phyloP scores from a whole-genome alignment of 2,329 filamentous ascomycete genomes.

The Penicillium vulpinum region DNA sequence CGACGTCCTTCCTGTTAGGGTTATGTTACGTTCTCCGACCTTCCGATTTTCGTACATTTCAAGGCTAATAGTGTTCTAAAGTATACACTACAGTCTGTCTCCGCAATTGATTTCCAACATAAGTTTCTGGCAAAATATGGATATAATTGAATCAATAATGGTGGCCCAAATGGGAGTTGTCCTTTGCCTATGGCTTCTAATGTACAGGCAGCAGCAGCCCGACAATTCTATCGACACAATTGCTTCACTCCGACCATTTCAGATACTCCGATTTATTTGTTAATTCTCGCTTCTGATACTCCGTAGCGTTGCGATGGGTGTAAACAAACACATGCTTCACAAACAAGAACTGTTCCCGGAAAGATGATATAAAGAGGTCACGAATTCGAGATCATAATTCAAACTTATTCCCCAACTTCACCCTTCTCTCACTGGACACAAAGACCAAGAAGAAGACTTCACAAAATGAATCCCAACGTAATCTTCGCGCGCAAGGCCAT shows the following conservation, averaged over 20 bases:
- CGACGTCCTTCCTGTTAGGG: background rate
- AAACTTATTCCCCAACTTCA: background rate
- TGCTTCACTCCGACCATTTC: background rate
- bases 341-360: too few species aligned
- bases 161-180: background rate
- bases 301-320: background rate
- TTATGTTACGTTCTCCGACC: background rate
- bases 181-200: background rate
- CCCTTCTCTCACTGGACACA: background rate
- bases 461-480: background rate
- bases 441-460: background rate
- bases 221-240: background rate
- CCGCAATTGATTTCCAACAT: background rate
- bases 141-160: too few species aligned
- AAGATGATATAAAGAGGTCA: background rate
- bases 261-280: background rate
- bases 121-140: background rate
- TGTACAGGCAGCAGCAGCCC: background rate
- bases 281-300: background rate
- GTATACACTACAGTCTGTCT: background rate
- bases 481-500: background rate
- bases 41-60: background rate
- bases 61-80: background rate
- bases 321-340: too few species aligned
- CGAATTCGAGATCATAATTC: background rate